Evolutionary conservation across 306 rosid species (phyloP).

Genomic region (Spatholobus suberectus): DNA sequence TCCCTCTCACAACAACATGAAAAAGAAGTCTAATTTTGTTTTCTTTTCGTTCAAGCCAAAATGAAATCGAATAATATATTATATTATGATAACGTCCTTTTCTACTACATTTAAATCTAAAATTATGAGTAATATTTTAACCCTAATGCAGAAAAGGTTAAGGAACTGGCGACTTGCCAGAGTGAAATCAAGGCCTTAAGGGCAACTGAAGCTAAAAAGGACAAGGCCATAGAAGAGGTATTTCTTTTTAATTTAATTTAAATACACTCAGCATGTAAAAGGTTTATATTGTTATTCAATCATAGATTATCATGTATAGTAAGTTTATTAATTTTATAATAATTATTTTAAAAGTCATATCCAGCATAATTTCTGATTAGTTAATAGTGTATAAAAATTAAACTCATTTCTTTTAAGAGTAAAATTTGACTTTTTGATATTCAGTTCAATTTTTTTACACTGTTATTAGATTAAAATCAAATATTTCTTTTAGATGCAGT

Average conservation of each 20-base stretch:
- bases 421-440: not conserved
- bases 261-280: no score
- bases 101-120: constrained; percentile 6
- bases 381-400: no score
- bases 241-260: not conserved
- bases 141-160: constrained; percentile 64
- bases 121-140: constrained; percentile 9
- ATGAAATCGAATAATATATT: not conserved
- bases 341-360: no score
- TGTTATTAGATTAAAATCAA: not conserved
- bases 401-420: not conserved
- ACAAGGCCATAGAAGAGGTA: constrained; percentile 91
- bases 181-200: constrained; percentile 79
- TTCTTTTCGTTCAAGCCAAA: no score
- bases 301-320: no score
- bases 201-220: constrained; percentile 74
- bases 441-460: not conserved
- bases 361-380: no score
- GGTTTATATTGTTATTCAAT: no score
- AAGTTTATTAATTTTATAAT: no score
- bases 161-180: constrained; percentile 60
- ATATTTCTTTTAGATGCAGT: not conserved
- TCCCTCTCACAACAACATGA: not conserved
- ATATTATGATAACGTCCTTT: constrained; percentile 1
- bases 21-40: not conserved